A percentile compares a stretch with the other conserved stretches of the same genome.
These are phyloP conservation scores for Hansenula sp. DNA, from an alignment of 1,139 yeast species.

Conservation along the genomic window DNA sequence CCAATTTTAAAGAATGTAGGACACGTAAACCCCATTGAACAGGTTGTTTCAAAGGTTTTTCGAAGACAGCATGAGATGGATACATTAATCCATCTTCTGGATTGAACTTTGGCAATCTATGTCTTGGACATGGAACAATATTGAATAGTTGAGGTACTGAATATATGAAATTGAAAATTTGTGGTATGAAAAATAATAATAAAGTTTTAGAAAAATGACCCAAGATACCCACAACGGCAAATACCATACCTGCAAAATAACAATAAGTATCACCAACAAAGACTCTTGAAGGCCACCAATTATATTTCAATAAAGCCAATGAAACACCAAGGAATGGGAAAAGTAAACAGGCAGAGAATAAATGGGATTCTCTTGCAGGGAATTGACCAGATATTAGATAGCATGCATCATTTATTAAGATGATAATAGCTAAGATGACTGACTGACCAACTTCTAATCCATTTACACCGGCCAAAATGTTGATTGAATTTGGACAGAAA, in stretches of 20 bases:
- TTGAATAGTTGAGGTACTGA: conserved; percentile 88
- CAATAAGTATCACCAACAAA: conserved; percentile 99
- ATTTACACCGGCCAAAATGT: conserved; percentile 92
- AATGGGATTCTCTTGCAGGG: conserved; percentile 76
- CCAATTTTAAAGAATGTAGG: conserved; percentile 37
- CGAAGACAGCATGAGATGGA: conserved; percentile 57
- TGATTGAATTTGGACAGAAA: conserved; percentile 95
- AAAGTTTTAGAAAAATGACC: conserved; percentile 96
- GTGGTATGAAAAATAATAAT: conserved; percentile 82
- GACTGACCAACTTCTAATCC: conserved; percentile 97
- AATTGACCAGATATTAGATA: conserved; percentile 51
- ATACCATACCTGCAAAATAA: conserved; percentile 97
- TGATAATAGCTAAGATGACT: conserved; percentile 65
- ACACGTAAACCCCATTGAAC: conserved; percentile 30
- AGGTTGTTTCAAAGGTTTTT: conserved; percentile 30
- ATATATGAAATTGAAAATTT: conserved; percentile 82
- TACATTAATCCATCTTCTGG: conserved; percentile 65
- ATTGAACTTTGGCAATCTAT: conserved; percentile 80
- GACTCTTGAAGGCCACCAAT: conserved; percentile 88
- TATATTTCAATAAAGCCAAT: conserved; percentile 67
- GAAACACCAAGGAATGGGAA: conserved; percentile 89
- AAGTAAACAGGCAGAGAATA: conserved; percentile 73
- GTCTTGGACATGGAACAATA: conserved; percentile 91
- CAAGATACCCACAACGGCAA: conserved; percentile 92
- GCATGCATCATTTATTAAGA: conserved; percentile 71